These are phyloP conservation scores for Calonectria multiphialidica DNA, from an alignment of 2,329 filamentous ascomycete genomes.

Conservation along the genomic window DNA sequence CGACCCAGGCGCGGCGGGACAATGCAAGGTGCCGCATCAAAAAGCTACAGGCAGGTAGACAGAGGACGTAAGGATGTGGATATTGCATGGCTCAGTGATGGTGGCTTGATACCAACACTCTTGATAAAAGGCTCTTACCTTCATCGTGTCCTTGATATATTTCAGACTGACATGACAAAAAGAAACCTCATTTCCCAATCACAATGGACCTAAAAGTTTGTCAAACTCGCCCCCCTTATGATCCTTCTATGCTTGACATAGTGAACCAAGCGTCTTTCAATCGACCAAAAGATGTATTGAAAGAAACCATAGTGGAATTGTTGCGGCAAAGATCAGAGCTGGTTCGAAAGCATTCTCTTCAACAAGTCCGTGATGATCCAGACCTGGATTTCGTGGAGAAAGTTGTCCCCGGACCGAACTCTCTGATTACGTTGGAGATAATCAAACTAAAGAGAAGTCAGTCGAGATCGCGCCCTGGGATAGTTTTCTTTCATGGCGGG, in stretches of 20 bases:
- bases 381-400: background rate
- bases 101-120: too few species aligned
- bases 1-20: background rate
- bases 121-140: too few species aligned
- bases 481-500: conserved; percentile 23
- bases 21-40: too few species aligned
- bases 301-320: background rate
- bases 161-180: too few species aligned
- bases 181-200: background rate
- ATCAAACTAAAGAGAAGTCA: background rate
- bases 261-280: background rate
- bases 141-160: too few species aligned
- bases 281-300: background rate
- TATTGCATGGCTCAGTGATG: background rate
- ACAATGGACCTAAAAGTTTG: background rate
- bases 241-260: background rate
- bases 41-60: background rate
- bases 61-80: background rate
- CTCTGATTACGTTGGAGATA: background rate
- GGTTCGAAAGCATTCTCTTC: background rate
- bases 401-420: background rate
- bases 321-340: background rate
- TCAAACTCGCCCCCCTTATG: background rate
- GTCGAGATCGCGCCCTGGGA: background rate
- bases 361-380: background rate